Evolutionary conservation across 495 filamentous ascomycete species (phyloP).

Genomic region (Sphaerosporella brunnea): DNA sequence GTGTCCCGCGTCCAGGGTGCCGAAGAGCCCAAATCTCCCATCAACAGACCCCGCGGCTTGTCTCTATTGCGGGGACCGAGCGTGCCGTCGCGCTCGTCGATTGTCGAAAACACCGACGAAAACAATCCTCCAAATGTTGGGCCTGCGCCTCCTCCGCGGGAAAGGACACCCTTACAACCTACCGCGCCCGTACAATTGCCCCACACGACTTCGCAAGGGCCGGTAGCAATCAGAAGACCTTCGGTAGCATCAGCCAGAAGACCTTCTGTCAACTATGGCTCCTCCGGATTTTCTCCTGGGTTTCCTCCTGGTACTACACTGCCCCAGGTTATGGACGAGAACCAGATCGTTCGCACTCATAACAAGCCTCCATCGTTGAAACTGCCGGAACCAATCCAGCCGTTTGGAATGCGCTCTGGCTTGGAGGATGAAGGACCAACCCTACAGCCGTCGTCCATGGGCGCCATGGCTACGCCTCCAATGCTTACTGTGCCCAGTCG

Average conservation of each 20-base stretch:
- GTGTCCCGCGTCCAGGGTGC: neutral
- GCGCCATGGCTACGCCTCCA: too few species aligned
- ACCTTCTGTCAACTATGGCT: neutral
- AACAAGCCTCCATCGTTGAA: conserved; percentile 1
- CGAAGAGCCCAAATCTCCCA: neutral
- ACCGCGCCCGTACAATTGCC: conserved; percentile 10
- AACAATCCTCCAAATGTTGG: too few species aligned
- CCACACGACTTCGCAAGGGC: conserved; percentile 8
- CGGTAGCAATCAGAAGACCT: neutral
- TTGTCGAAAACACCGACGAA: neutral
- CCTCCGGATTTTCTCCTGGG: neutral
- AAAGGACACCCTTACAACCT: conserved; percentile 3
- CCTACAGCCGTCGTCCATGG: too few species aligned
- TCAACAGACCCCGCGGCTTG: neutral
- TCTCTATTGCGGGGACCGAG: neutral
- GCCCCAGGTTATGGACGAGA: neutral
- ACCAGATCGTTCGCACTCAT: neutral
- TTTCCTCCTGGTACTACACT: neutral
- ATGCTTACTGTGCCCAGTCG: too few species aligned
- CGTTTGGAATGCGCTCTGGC: neutral
- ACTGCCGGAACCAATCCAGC: conserved; percentile 5
- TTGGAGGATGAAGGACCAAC: too few species aligned
- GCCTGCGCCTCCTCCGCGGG: too few species aligned
- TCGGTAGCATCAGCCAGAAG: neutral
- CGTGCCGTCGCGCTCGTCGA: neutral